Evolutionary conservation across 306 rosid species (phyloP), one percentile per base, ranked within the genome.

Genomic region (Oemleria cerasiformis): DNA sequence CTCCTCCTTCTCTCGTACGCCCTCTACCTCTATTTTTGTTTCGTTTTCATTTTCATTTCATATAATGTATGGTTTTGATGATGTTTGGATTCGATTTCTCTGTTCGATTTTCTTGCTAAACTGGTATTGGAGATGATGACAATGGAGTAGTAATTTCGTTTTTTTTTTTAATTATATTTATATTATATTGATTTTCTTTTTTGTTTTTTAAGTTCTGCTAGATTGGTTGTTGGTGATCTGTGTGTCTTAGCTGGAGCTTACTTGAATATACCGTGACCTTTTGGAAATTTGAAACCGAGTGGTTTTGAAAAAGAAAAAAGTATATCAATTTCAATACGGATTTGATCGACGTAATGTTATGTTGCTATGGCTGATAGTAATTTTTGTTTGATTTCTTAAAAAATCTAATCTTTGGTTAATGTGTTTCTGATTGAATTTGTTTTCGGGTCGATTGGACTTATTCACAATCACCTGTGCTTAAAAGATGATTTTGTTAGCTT

Each of bases 1-100:
- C 67, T 61, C 75, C 10, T 58, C 65, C 7, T 62, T 67, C 71
- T 82, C 96, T 66, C 84, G 96, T 86, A 87, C 34, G 82, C 7
- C 39, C 61, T 75, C 75, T 67, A 61, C 68, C 68, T 61, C 3
- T 44, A 42, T 75, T 75, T 77, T 65, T 67, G 42, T 62, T 19
- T 21, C 61, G 11, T 23, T 42, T 65, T 19, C 69, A 30, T 63
- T 68, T 76, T 61, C 63, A 1, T 16, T 76, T 71, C 63, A 5
- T 8, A 38, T 40, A 16, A 41, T 63, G n/a, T 5, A 25, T 39
- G 34, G 15, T 25, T 14, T 51, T 13, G 36, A 1, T 2, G 36
- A 30, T 30, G 36, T 30, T 30, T 30, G 36, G 30, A 21, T 21
- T 63, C 23, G 36, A 30, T 25, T 43, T n/a, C 13, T n/a, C 5